phyloP scores from a whole-genome alignment of 2,329 filamentous ascomycete species.

The Coleophoma cylindrospora region DNA sequence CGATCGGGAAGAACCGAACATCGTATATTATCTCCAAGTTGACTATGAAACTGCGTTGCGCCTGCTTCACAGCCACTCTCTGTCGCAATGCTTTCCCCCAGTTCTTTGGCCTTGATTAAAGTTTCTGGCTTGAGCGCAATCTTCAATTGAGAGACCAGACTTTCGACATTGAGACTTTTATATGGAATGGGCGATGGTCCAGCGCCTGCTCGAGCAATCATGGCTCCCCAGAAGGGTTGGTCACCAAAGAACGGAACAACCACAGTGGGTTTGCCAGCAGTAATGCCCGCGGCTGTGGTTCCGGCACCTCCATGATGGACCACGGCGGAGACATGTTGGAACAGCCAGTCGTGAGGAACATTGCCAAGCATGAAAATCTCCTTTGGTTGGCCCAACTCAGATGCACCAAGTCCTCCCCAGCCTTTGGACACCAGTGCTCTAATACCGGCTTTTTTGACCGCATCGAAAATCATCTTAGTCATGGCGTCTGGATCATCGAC shows the following conservation, averaged over 20 bases:
- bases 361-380: neutral
- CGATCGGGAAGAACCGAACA: constrained; percentile 34
- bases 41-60: constrained; percentile 33
- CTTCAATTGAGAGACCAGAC: constrained; percentile 30
- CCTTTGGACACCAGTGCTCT: constrained; percentile 29
- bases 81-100: constrained; percentile 28
- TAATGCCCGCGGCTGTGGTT: constrained; percentile 26
- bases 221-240: constrained; percentile 40
- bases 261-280: constrained; percentile 28
- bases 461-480: constrained; percentile 29
- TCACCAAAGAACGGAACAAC: constrained; percentile 36
- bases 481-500: constrained; percentile 28
- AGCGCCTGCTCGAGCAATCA: constrained; percentile 35
- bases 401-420: constrained; percentile 27
- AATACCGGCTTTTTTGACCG: constrained; percentile 24
- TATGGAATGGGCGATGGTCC: constrained; percentile 33
- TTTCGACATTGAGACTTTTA: constrained; percentile 28
- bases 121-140: constrained; percentile 29
- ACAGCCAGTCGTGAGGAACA: constrained; percentile 25
- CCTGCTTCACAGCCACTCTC: constrained; percentile 34
- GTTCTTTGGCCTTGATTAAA: constrained; percentile 23
- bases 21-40: constrained; percentile 28
- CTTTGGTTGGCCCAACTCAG: neutral
- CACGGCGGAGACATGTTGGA: constrained; percentile 27
- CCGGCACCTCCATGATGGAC: constrained; percentile 26